Evolutionary conservation across 176 grass and related monocot genomes (phyloP).

Genomic region (Cenchrus purpureus): DNA sequence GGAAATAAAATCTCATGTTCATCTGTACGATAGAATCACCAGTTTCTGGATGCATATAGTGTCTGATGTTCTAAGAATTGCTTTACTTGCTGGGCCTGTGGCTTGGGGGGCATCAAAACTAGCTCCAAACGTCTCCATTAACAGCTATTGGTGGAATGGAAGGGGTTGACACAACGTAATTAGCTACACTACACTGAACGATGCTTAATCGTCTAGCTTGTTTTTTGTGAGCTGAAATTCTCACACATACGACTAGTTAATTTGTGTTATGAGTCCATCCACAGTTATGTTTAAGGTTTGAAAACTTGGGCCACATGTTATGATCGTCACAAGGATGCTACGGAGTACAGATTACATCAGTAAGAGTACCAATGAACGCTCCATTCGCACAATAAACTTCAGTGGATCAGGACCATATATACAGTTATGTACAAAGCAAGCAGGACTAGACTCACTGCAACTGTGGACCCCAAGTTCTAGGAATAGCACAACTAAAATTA

Average conservation of each 20-base stretch:
- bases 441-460: neutral
- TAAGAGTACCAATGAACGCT: neutral
- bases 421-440: conserved; percentile 6
- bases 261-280: neutral
- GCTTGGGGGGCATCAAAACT: neutral
- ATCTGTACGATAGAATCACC: conserved; percentile 7
- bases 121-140: neutral
- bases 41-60: neutral
- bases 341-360: neutral
- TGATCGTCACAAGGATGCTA: neutral
- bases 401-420: conserved; percentile 15
- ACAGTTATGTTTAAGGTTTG: neutral
- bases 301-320: neutral
- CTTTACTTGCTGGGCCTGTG: neutral
- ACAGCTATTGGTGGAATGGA: neutral
- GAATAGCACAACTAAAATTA: neutral
- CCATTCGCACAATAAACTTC: conserved; percentile 7
- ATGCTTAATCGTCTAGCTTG: no score
- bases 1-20: conserved; percentile 34
- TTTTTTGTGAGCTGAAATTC: no score
- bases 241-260: no score
- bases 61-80: neutral
- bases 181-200: neutral
- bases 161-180: neutral
- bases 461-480: neutral